Percentiles rank a stretch among this genome's conserved stretches.
Evolutionary conservation across 805 yeast genomes (phyloP).

Genomic region (Scheffersomyces spartinae): DNA sequence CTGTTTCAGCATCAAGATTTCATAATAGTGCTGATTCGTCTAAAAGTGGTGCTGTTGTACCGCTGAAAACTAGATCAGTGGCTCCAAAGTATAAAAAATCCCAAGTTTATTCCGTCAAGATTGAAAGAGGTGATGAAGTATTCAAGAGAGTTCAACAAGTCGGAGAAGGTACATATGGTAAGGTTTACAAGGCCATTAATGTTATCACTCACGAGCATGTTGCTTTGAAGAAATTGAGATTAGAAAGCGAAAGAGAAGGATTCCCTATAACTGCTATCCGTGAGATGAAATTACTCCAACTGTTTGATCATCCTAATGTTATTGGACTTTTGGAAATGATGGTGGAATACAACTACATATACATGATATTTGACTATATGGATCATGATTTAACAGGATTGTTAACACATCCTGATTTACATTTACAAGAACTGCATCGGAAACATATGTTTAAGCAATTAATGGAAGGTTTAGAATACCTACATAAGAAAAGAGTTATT

Average conservation of each 20-base stretch:
- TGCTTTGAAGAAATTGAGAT: constrained; percentile 77
- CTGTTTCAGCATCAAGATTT: constrained; percentile 1
- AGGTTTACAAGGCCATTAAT: constrained; percentile 82
- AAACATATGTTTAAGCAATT: constrained; percentile 58
- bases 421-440: constrained; percentile 49
- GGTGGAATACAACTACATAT: constrained; percentile 65
- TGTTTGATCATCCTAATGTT: constrained; percentile 71
- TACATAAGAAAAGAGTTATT: constrained; percentile 57
- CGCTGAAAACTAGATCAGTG: constrained; percentile 1
- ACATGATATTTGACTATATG: constrained; percentile 88
- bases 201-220: constrained; percentile 54
- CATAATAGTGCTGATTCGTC: constrained; percentile 1
- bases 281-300: constrained; percentile 77
- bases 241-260: constrained; percentile 87
- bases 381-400: constrained; percentile 90
- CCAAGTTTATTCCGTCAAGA: constrained; percentile 24
- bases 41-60: constrained; percentile 1
- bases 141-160: constrained; percentile 77
- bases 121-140: constrained; percentile 19
- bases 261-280: constrained; percentile 93
- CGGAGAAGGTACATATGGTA: constrained; percentile 99
- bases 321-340: constrained; percentile 81
- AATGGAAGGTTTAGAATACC: constrained; percentile 54
- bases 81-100: constrained; percentile 10
- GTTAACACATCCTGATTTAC: constrained; percentile 61